Percentiles rank a stretch among this genome's conserved stretches.
Evolutionary conservation across 331 rosid genomes (phyloP).

Genomic region (Malus hybrid): DNA sequence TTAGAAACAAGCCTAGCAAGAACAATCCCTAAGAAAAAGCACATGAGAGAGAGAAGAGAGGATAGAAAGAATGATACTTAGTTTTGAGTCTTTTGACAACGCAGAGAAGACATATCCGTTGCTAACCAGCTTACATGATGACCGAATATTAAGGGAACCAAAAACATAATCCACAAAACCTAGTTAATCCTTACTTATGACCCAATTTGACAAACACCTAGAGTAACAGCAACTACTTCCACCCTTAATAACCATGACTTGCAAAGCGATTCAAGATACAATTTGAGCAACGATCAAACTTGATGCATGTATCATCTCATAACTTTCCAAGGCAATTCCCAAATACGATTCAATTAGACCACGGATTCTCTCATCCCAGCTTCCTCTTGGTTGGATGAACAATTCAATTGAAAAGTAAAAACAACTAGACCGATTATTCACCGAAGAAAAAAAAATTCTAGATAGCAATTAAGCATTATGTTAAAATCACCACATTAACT

Average conservation of each 20-base stretch:
- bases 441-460: not conserved
- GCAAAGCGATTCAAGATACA: not conserved
- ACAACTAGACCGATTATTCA: not conserved
- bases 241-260: not conserved
- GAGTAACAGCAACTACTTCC: not conserved
- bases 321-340: not conserved
- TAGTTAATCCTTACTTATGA: no score
- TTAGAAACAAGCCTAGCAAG: not conserved
- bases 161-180: not conserved
- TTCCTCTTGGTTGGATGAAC: not conserved
- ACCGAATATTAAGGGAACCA: not conserved
- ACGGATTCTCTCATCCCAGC: not conserved
- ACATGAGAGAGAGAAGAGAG: fast-evolving
- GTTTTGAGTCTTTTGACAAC: not conserved
- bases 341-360: not conserved
- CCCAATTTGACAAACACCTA: no score
- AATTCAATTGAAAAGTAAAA: not conserved
- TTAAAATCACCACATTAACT: not conserved
- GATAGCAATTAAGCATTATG: not conserved
- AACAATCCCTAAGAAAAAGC: not conserved
- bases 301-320: not conserved
- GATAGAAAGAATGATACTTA: not conserved
- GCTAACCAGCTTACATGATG: not conserved
- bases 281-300: not conserved
- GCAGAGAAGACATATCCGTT: not conserved